Base-by-base conservation (phyloP, 1,139 yeast genomes). In the Saccharomyces hybrid region DNA sequence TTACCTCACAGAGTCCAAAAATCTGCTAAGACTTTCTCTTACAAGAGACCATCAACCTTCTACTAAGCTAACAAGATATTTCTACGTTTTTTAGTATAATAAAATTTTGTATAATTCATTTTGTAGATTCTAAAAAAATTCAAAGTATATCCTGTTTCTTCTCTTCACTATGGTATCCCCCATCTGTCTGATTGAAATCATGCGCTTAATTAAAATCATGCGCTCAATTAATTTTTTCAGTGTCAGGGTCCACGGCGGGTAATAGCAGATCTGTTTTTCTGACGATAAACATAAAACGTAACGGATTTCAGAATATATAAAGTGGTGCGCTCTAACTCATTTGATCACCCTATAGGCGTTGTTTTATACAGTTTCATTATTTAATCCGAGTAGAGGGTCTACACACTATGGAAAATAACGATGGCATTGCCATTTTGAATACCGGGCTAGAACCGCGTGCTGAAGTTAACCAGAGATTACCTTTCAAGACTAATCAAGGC, bases 1-100 rank as follows among this genome's bases (percentile, higher is more conserved):
- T 88, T 93, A 77, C 98, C 99, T 74, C 99, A 93, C 96, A 91
- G 98, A 83, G 84, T 91, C 77, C 87, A 82, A 80, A 90, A 89
- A 84, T 78, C 93, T 74, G 80, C 83, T 82, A 82, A 85, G 78
- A 78, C 89, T 78, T 93, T 81, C 83, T 82, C 91, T 78, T 81
- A 89, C 80, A 85, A 85, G 81, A 86, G 95, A 79, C 98, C 98
- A 78, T 77, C 96, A 73, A 93, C 99, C 76, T 90, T 85, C 86
- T 89, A 90, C 87, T 90, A 88, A 76, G 62, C 60, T 48, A 55
- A 51, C 49, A 50, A 44, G 49, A 46, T 48, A 50, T 51, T 51
- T 50, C 44, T 50, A 42, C 66, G 61, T 52, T 53, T 53, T 60
- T 59, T 54, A 51, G 42, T 53, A 56, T 50, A 50, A 50, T 53